Base-by-base conservation (phyloP, 495 filamentous ascomycete species). In the Choiromyces venosus region DNA sequence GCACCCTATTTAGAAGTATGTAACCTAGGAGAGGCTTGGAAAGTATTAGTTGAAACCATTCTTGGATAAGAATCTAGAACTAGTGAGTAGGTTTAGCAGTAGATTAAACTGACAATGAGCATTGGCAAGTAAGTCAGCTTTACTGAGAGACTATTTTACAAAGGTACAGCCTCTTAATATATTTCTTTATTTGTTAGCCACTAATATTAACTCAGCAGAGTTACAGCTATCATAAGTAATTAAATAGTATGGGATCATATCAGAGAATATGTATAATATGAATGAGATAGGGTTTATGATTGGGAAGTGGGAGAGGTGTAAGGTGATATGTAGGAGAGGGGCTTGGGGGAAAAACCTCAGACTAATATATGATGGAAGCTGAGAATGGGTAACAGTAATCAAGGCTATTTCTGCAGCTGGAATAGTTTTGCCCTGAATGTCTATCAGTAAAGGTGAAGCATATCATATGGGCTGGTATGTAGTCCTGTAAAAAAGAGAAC, bases 71-170 rank as follows among this genome's bases (percentile, higher is more conserved):
- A 69, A 73, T 75, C 33, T 66, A 16, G 12, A 4, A 2, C 44
- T 72, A 37, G 70, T 65, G 4, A 67, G 36, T 29, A 64, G 65
- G 21, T 73, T 75, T 65, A 72, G 25, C 66, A 37, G 46, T 36
- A 68, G 66, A 35, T 42, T 77, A 64, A 65, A 72, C 69, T 37
- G 67, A 56, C 56, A 74, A 33, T 21, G 35, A 37, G 74, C 68
- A 9, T 18, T 67, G 42, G 65, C 72, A 12, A 56, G 68, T 44
- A 77, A 74, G 52, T 72, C 74, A 5, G 42, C 2, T 2, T 14
- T 76, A 64, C 29, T 76, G 18, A 71, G 25, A 68, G 68, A 74
- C 37, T 76, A 71, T 40, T 74, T 76, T 46, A 37, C 56, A 66
- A 65, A 74, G 36, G 64, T 68, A 67, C 64, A 61, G n/a, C n/a